These are phyloP conservation scores for Abrus pulchellus DNA, from an alignment of 306 rosid species.

Conservation along the genomic window DNA sequence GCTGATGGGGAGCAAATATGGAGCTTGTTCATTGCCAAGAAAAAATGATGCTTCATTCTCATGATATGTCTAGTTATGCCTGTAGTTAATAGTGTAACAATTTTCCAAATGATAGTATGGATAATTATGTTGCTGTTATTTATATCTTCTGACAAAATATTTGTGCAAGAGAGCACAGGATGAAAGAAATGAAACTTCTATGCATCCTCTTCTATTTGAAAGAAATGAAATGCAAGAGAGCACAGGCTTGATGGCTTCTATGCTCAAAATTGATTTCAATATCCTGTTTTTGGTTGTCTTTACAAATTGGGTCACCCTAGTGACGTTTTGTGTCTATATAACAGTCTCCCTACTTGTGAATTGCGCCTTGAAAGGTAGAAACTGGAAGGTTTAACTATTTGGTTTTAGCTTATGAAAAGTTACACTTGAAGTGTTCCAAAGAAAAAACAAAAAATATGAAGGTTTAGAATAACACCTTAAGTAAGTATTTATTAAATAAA, in stretches of 20 bases:
- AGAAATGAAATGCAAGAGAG: no score
- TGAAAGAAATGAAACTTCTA: conserved; percentile 1
- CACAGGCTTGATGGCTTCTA: neutral
- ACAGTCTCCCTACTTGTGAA: neutral
- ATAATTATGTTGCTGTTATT: conserved; percentile 22
- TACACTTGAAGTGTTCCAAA: no score
- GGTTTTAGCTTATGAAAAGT: neutral
- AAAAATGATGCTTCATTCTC: conserved; percentile 56
- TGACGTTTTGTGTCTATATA: neutral
- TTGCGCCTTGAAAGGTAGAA: neutral
- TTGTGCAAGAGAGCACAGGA: neutral
- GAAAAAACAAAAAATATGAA: no score
- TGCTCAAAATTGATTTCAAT: neutral
- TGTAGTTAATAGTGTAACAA: conserved; percentile 15
- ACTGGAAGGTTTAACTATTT: neutral
- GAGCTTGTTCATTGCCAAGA: conserved; percentile 81
- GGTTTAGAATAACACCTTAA: no score
- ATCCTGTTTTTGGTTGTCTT: neutral
- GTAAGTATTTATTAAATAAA: no score
- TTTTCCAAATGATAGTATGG: conserved; percentile 23
- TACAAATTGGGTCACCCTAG: neutral
- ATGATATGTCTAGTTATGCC: conserved; percentile 17
- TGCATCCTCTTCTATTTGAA: conserved; percentile 26
- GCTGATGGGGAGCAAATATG: conserved; percentile 72
- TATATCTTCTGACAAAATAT: neutral